Conservation (phyloP, 345 rosid species). For the Excoecaria cochinchinensis region DNA sequence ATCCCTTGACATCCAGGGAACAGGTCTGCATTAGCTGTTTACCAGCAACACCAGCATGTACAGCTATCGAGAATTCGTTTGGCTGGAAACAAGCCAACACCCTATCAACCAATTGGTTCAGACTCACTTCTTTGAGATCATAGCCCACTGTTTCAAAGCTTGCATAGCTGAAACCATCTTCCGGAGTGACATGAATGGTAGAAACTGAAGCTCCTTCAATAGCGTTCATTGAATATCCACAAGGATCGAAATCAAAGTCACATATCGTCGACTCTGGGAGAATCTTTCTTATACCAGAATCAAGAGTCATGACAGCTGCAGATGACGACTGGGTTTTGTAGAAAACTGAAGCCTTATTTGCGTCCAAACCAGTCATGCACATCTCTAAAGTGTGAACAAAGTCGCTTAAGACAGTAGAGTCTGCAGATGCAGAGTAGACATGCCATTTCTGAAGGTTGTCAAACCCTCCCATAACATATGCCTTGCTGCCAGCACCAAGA, state of each 20-base stretch:
- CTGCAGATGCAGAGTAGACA: constrained; percentile 30
- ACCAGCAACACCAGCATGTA: constrained; percentile 20
- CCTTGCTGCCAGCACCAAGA: constrained; percentile 18
- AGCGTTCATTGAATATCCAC: constrained; percentile 33
- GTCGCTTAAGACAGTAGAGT: background rate
- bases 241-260: constrained; percentile 34
- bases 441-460: constrained; percentile 30
- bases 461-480: constrained; percentile 18
- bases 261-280: constrained; percentile 30
- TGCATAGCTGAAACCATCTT: constrained; percentile 35
- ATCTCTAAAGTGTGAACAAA: constrained; percentile 28
- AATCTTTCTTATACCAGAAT: constrained; percentile 31
- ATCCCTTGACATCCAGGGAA: constrained; percentile 30
- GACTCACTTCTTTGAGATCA: constrained; percentile 14
- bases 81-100: constrained; percentile 36
- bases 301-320: constrained; percentile 22
- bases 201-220: constrained; percentile 28
- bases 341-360: constrained; percentile 24
- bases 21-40: constrained; percentile 6
- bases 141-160: constrained; percentile 31
- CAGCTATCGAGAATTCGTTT: constrained; percentile 30
- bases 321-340: constrained; percentile 22
- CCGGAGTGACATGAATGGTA: constrained; percentile 30
- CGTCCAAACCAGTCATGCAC: constrained; percentile 37
- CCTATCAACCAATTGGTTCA: constrained; percentile 23